Conservation (phyloP, 805 yeast species). For the Candida hispaniensis region DNA sequence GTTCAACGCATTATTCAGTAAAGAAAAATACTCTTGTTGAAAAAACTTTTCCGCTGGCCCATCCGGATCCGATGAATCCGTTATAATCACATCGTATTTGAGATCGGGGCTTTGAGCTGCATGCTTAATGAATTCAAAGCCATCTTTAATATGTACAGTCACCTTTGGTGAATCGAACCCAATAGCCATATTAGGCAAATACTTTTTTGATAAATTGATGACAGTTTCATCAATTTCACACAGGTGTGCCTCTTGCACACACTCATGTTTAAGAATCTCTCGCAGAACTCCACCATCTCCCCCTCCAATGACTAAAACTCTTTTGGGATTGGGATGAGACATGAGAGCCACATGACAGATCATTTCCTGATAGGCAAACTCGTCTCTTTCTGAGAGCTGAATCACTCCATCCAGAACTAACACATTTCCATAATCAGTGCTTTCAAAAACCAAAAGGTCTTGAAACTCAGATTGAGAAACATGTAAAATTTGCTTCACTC, state of each 20-base stretch:
- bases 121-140: conserved; percentile 59
- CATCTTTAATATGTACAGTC: conserved; percentile 62
- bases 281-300: conserved; percentile 94
- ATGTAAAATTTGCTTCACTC: conserved; percentile 78
- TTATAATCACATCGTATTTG: conserved; percentile 71
- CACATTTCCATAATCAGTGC: conserved; percentile 73
- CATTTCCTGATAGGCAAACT: conserved; percentile 88
- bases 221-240: conserved; percentile 88
- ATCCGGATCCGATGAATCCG: conserved; percentile 91
- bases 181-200: conserved; percentile 65
- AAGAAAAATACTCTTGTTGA: conserved; percentile 61
- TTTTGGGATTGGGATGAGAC: conserved; percentile 64
- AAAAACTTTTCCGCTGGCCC: conserved; percentile 91
- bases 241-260: conserved; percentile 52
- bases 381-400: conserved; percentile 88
- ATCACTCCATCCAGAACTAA: conserved; percentile 81
- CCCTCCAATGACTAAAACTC: conserved; percentile 83
- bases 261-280: conserved; percentile 68
- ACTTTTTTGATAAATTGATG: conserved; percentile 57
- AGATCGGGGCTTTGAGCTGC: conserved; percentile 27
- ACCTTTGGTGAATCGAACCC: conserved; percentile 56
- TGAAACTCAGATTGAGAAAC: conserved; percentile 82
- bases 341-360: conserved; percentile 74
- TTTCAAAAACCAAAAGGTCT: conserved; percentile 66
- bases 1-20: conserved; percentile 52